A percentile compares a stretch with the other conserved stretches of the same genome.
These are phyloP conservation scores for Papiliotrema terrestris DNA, from an alignment of 1,284 basidiomycete species.

Conservation along the genomic window DNA sequence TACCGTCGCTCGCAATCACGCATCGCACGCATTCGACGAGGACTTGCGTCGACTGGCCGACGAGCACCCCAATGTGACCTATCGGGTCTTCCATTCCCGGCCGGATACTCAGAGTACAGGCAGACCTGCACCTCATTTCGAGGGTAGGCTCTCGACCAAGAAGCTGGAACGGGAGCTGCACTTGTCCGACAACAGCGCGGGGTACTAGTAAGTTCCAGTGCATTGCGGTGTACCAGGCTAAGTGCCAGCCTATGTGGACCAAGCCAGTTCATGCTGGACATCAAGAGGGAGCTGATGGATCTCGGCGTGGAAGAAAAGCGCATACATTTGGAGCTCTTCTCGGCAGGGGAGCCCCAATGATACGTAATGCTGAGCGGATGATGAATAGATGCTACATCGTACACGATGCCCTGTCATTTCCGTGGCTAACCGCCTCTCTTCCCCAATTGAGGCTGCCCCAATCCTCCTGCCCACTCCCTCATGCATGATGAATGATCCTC, in stretches of 20 bases:
- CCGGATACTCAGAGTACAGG: conserved; percentile 4
- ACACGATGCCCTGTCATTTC: no score
- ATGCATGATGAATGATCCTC: no score
- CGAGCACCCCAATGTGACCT: conserved; percentile 18
- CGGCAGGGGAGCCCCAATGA: conserved; percentile 13
- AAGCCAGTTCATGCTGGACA: conserved; percentile 25
- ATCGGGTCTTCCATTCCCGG: conserved; percentile 21
- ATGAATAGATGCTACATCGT: no score
- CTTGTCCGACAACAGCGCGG: conserved; percentile 18
- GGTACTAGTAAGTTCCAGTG: conserved; percentile 24
- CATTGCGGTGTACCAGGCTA: background rate
- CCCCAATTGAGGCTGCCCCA: no score
- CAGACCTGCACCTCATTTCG: conserved; percentile 14
- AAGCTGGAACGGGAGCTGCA: conserved; percentile 17
- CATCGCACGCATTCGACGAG: conserved; percentile 13
- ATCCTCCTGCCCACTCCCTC: no score
- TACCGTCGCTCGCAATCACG: conserved; percentile 12
- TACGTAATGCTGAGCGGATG: background rate
- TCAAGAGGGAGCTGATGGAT: conserved; percentile 12
- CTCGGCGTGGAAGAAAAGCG: conserved; percentile 21
- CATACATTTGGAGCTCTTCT: conserved; percentile 33
- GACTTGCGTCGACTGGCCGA: conserved; percentile 12
- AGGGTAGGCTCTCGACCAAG: conserved; percentile 17
- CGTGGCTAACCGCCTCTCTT: no score
- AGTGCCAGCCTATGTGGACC: conserved; percentile 29